Base-by-base conservation (phyloP, 345 rosid species). In the Populus nigra region DNA sequence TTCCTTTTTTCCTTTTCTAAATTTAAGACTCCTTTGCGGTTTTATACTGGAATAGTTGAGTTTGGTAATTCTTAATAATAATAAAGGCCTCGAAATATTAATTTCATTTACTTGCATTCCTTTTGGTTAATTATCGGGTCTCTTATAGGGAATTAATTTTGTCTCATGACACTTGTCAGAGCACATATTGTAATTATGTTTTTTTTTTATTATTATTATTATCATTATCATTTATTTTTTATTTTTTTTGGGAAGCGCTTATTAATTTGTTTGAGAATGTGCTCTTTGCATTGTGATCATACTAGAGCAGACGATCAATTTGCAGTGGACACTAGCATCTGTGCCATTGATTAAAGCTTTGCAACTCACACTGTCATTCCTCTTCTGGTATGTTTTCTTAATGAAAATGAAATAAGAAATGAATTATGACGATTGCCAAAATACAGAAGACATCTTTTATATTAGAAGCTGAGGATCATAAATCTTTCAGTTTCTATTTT, bases 341-440 rank as follows among this genome's bases (percentile, higher is more conserved):
- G 92, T 95, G 69, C 98, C 98, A 36, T 82, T 95, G 84, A 87
- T 95, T 77, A 95, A 95, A 88, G 93, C 98, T 38, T 83, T 94
- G 84, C 99, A 94, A 72, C 91, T 95, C 39, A 85, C 85, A 67
- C 90, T 95, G 17, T 91, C 99, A 23, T 95, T 90, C 87, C 91
- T 93, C 73, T 93, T 93, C 89, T 94, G 99, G 99, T 91, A 86
- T 70, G 88, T 81, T 43, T 68, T 18, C n/a, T 53, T 11, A 39
- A 16, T 16, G 22, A 1, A 22, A 33, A 49, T 16, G 18, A 36
- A 43, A 45, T 12, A 6, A 36, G 38, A 65, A 3, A 3, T 10
- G 61, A 8, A 43, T 18, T 72, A 27, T 61, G 57, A 2, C 11
- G 3, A 41, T 25, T 29, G 20, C 36, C 43, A 20, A 20, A 18